Percentiles rank a stretch among this genome's conserved stretches.
phyloP scores from a whole-genome alignment of 2,329 filamentous ascomycete genomes.

The Leptographium wingfieldii region DNA sequence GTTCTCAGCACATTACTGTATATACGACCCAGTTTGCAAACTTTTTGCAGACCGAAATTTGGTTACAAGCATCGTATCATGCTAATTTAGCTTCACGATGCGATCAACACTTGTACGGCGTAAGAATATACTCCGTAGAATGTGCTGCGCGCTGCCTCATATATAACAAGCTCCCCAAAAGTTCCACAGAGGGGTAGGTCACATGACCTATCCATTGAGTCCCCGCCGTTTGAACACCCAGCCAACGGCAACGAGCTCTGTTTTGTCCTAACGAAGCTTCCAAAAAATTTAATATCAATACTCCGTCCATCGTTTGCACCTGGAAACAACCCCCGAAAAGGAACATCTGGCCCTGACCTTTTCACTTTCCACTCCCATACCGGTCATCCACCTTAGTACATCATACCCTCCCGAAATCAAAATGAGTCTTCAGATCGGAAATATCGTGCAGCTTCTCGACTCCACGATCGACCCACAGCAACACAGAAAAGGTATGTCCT shows the following conservation, averaged over 20 bases:
- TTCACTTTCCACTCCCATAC: background rate
- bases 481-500: slow-evolving; percentile 71
- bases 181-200: background rate
- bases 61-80: too few species aligned
- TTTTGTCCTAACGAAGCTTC: background rate
- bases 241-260: slow-evolving; percentile 4
- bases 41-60: too few species aligned
- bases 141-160: too few species aligned
- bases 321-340: background rate
- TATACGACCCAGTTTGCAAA: too few species aligned
- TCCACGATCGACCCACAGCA: slow-evolving; percentile 79
- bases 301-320: background rate
- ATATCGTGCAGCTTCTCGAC: slow-evolving; percentile 72
- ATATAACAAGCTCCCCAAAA: too few species aligned
- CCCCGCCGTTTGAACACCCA: slow-evolving; percentile 4
- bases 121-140: too few species aligned
- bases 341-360: background rate
- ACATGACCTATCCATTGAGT: background rate
- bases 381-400: background rate
- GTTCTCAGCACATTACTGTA: too few species aligned
- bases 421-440: slow-evolving; percentile 45
- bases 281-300: background rate
- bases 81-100: too few species aligned
- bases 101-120: too few species aligned
- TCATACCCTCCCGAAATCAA: slow-evolving; percentile 13